Base-by-base conservation (phyloP, 805 yeast genomes). In the Jamesozyma piceae region DNA sequence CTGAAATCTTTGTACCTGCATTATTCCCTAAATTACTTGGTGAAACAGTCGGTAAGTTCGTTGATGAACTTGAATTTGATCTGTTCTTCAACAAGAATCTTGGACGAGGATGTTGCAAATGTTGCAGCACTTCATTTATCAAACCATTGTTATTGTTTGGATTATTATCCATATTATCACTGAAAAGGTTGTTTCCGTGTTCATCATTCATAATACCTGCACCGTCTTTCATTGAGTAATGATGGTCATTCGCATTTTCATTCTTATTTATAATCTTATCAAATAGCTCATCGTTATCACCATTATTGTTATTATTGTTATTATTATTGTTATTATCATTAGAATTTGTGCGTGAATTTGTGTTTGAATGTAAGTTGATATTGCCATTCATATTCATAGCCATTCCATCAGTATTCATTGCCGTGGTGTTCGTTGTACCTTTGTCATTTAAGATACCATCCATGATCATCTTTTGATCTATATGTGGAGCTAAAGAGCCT, bases 401-500 rank as follows among this genome's bases (percentile, higher is more conserved):
- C 10, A 9, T 39, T 19, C n/a, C 31, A 29, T 26, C 35, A 2
- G 4, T 26, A 21, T 26, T 15, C 10, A 24, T 24, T 8, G 10
- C 28, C 6, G 10, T 24, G 28, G 28, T 24, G 28, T 6, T 8
- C 10, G 10, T 24, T 24, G 28, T 6, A 10, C 24, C 33, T 24
- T 38, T 37, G 15, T 9, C 26, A 38, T 42, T 41, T 26, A 49
- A 13, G 20, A 46, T 38, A 2, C 58, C 51, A 34, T 57, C 62
- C 39, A 53, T 50, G 35, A 57, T 46, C 57, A 55, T 49, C 37
- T 54, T 57, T 43, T 55, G 60, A 39, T 57, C 61, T 47, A 55
- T 44, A 35, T 55, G 60, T 34, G 62, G 60, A 30, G 52, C 51
- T 34, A 90, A 74, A 5, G 89, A 76, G 2, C 96, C 94, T 54